Conservation (phyloP, 225 moss, liverwort and hornwort genomes). For the Marchantia polymorpha region DNA sequence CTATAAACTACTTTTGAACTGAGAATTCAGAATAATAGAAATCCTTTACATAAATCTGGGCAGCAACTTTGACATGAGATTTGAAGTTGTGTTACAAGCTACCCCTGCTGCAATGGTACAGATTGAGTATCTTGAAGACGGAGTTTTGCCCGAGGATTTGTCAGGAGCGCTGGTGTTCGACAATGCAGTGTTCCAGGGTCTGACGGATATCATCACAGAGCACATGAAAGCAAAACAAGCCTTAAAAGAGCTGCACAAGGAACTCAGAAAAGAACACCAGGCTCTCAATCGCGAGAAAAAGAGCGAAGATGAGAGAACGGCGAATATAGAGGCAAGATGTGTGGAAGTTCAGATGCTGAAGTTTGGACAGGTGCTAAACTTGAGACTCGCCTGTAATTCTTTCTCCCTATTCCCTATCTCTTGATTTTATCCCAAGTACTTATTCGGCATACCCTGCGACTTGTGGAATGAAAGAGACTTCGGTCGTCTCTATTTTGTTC, state of each 20-base stretch:
- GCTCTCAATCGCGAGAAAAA: slow-evolving; percentile 61
- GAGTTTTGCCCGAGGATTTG: slow-evolving; percentile 60
- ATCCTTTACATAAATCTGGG: too few relatives aligned
- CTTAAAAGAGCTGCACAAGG: slow-evolving; percentile 63
- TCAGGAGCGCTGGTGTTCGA: slow-evolving; percentile 71
- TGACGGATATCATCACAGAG: slow-evolving; percentile 61
- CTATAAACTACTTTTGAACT: too few relatives aligned
- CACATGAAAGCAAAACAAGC: slow-evolving; percentile 56
- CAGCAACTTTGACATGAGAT: too few relatives aligned
- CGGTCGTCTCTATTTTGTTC: not conserved
- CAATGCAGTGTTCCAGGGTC: slow-evolving; percentile 53
- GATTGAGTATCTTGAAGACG: slow-evolving; percentile 87
- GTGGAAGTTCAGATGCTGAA: slow-evolving; percentile 83
- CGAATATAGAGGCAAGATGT: slow-evolving; percentile 55
- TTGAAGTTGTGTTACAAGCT: not conserved
- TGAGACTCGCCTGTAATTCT: not conserved
- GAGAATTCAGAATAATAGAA: too few relatives aligned
- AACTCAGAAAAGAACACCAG: slow-evolving; percentile 57
- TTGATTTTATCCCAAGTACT: too few relatives aligned
- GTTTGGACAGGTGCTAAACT: slow-evolving; percentile 69
- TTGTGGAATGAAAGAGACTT: not conserved
- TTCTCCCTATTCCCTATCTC: not conserved
- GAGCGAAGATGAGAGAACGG: slow-evolving; percentile 63
- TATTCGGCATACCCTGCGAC: too few relatives aligned
- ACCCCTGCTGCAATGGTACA: slow-evolving; percentile 24